phyloP scores from a whole-genome alignment of 805 yeast species.

The Ogataea zsoltii region DNA sequence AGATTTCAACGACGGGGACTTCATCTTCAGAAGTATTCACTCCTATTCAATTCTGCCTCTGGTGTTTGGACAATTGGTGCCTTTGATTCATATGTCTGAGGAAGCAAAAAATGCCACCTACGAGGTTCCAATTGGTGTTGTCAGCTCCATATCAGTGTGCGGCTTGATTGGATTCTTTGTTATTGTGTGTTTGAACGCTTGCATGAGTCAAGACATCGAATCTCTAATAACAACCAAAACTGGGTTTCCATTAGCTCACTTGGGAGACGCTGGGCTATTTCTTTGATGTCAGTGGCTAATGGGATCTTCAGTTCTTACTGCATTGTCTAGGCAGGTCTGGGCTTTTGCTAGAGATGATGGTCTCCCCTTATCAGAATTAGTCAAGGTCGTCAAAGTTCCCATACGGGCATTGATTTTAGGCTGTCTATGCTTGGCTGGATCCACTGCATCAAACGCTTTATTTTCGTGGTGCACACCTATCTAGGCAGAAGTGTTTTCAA shows the following conservation, averaged over 20 bases:
- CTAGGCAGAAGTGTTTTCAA: slow-evolving; percentile 48
- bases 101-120: slow-evolving; percentile 63
- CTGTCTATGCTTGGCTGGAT: slow-evolving; percentile 55
- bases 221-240: slow-evolving; percentile 44
- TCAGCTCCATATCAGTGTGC: slow-evolving; percentile 56
- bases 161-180: slow-evolving; percentile 60
- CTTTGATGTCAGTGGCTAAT: slow-evolving; percentile 66
- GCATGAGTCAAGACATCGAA: slow-evolving; percentile 47
- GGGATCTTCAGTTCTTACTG: slow-evolving; percentile 64
- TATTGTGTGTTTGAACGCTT: slow-evolving; percentile 53
- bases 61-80: slow-evolving; percentile 77
- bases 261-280: slow-evolving; percentile 65
- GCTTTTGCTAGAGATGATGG: slow-evolving; percentile 80
- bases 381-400: slow-evolving; percentile 64
- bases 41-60: slow-evolving; percentile 51
- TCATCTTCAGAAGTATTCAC: slow-evolving; percentile 54
- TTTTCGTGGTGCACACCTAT: slow-evolving; percentile 69
- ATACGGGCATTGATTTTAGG: slow-evolving; percentile 55
- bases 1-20: slow-evolving; percentile 47
- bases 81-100: slow-evolving; percentile 73
- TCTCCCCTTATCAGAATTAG: slow-evolving; percentile 56
- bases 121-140: slow-evolving; percentile 66
- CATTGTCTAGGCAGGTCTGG: slow-evolving; percentile 70
- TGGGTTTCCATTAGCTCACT: slow-evolving; percentile 67
- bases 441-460: slow-evolving; percentile 65